These are phyloP conservation scores for Colletotrichum sp. DNA, from an alignment of 2,329 filamentous ascomycete genomes.

Conservation along the genomic window DNA sequence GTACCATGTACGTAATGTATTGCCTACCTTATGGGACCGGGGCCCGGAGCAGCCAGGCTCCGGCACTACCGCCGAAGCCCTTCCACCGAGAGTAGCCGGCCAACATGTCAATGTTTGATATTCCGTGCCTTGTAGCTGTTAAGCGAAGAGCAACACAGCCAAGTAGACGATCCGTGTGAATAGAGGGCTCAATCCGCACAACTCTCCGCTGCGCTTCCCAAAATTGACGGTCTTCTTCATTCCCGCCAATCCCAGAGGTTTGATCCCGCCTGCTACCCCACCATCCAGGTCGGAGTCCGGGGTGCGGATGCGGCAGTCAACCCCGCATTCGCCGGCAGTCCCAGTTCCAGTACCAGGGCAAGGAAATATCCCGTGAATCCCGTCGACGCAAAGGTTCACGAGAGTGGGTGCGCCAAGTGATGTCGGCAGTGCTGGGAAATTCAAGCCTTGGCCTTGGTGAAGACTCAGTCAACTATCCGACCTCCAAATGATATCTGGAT, in stretches of 20 bases:
- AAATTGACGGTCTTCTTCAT: background rate
- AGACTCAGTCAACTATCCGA: background rate
- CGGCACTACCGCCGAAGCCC: background rate
- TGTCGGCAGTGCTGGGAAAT: background rate
- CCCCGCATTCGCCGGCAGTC: conserved; percentile 3
- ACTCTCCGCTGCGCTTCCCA: background rate
- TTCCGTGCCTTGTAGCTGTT: no score
- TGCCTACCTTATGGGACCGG: background rate
- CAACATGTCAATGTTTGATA: no score
- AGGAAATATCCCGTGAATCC: background rate
- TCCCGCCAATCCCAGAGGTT: background rate
- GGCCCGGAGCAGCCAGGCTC: background rate
- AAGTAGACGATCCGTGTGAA: background rate
- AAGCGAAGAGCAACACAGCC: background rate
- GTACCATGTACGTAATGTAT: background rate
- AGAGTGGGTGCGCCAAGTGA: background rate
- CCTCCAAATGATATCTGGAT: rapidly evolving
- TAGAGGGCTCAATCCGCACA: background rate
- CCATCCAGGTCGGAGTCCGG: background rate
- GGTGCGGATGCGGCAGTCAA: background rate
- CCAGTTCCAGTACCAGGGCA: background rate
- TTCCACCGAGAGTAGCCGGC: background rate
- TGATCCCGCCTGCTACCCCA: background rate
- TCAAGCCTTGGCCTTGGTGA: background rate
- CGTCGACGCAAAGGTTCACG: background rate